Evolutionary conservation across 768 basidiomycete species (phyloP).

Genomic region (Heimioporus sp.): DNA sequence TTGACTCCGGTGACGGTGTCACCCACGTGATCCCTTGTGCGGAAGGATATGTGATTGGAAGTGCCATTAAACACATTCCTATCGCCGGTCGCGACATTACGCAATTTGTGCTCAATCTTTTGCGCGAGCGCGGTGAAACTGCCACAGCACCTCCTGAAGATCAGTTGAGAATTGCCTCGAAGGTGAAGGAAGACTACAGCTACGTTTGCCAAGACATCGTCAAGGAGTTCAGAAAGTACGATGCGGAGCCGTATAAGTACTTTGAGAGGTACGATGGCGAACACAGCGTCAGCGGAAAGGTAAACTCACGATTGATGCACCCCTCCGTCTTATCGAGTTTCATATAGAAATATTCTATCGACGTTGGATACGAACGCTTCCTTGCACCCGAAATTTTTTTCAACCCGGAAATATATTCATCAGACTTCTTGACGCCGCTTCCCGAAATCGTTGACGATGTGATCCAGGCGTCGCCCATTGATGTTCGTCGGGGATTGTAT

Average conservation of each 20-base stretch:
- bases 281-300: constrained; percentile 88
- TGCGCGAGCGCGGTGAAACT: constrained; percentile 95
- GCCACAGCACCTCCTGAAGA: constrained; percentile 89
- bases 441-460: constrained; percentile 96
- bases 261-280: constrained; percentile 94
- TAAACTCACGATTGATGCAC: constrained; percentile 34
- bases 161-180: constrained; percentile 85
- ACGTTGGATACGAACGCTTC: constrained; percentile 98
- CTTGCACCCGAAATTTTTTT: constrained; percentile 99
- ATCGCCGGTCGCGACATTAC: constrained; percentile 86
- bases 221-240: constrained; percentile 97
- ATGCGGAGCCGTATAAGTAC: constrained; percentile 92
- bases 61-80: constrained; percentile 98
- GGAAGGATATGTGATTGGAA: constrained; percentile 98
- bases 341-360: constrained; percentile 83
- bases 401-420: constrained; percentile 98
- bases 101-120: constrained; percentile 85
- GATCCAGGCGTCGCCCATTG: constrained; percentile 94
- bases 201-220: constrained; percentile 99
- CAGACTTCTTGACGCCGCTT: constrained; percentile 94
- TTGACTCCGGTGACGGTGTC: constrained; percentile 99
- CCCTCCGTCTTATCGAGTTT: constrained; percentile 7
- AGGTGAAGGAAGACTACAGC: constrained; percentile 96
- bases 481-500: constrained; percentile 94
- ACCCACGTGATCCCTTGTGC: constrained; percentile 88